Conservation (phyloP, 2,329 filamentous ascomycete species). For the Hawksworthiomyces lignivorus region DNA sequence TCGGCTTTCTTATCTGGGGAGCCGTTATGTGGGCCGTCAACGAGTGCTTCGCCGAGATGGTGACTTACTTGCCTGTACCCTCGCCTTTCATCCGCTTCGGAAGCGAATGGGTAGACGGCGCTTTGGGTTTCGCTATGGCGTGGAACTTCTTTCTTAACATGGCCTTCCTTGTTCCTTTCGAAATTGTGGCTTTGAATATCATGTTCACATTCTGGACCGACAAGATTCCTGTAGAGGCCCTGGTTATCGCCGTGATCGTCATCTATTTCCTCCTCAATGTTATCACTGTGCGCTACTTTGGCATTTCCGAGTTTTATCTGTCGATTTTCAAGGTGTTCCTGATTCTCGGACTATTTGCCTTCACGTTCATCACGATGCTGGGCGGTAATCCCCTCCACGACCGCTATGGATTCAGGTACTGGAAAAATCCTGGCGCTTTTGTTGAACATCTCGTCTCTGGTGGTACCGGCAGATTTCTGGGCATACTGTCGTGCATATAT, state of each 20-base stretch:
- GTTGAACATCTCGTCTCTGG: conserved; percentile 31
- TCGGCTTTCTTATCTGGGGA: conserved; percentile 52
- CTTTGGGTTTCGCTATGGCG: conserved; percentile 38
- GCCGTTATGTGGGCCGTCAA: conserved; percentile 50
- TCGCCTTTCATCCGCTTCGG: conserved; percentile 71
- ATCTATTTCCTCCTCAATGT: conserved; percentile 7
- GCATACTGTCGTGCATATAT: conserved; percentile 35
- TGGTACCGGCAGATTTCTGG: conserved; percentile 31
- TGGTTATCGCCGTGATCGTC: conserved; percentile 12
- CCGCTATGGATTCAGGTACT: conserved; percentile 13
- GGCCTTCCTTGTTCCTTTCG: conserved; percentile 34
- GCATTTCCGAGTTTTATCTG: conserved; percentile 13
- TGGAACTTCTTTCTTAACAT: conserved; percentile 46
- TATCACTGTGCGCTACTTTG: conserved; percentile 11
- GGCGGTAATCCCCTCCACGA: conserved; percentile 24
- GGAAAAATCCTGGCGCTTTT: conserved; percentile 32
- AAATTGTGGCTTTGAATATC: conserved; percentile 54
- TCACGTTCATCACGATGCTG: conserved; percentile 38
- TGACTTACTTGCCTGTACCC: conserved; percentile 67
- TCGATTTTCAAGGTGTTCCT: conserved; percentile 36
- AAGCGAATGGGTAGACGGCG: conserved; percentile 29
- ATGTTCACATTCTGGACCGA: conserved; percentile 49
- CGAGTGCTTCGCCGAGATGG: conserved; percentile 61
- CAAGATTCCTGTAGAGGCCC: conserved; percentile 28
- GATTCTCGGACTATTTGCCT: conserved; percentile 42